A percentile compares a stretch with the other conserved stretches of the same genome.
These are phyloP conservation scores for Penicillium fimorum DNA, from an alignment of 495 filamentous ascomycete species.

Conservation along the genomic window DNA sequence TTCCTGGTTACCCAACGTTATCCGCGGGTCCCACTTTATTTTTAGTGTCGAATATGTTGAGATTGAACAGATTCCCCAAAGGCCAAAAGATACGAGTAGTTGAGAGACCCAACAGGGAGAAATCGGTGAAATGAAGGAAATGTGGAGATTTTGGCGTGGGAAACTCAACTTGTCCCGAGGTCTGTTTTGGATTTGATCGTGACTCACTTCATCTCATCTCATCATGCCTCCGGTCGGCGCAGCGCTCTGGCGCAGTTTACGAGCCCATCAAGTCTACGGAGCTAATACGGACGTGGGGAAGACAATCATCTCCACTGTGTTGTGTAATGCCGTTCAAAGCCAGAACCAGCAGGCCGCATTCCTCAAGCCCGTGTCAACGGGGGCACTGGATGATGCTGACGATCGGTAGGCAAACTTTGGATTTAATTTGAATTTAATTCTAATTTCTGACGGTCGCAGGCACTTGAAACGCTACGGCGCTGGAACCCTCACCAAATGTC, in stretches of 20 bases:
- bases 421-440: neutral
- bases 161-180: neutral
- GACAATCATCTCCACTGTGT: constrained; percentile 68
- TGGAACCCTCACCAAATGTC: constrained; percentile 52
- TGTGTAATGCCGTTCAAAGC: constrained; percentile 58
- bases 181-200: neutral
- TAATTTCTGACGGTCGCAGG: constrained; percentile 28
- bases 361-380: constrained; percentile 76
- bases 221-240: constrained; percentile 43
- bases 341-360: constrained; percentile 55
- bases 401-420: constrained; percentile 46
- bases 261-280: constrained; percentile 69
- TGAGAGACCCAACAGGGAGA: neutral
- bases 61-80: neutral
- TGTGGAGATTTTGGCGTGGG: neutral
- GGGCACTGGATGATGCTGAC: constrained; percentile 64
- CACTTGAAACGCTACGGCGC: constrained; percentile 57
- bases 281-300: constrained; percentile 82
- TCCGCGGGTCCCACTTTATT: neutral
- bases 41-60: neutral
- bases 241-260: constrained; percentile 60
- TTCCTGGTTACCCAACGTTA: neutral
- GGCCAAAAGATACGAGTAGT: neutral
- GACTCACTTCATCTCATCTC: neutral
- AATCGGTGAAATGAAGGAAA: neutral